phyloP scores from a whole-genome alignment of 2,329 filamentous ascomycete genomes.

The Talaromyces sp. region DNA sequence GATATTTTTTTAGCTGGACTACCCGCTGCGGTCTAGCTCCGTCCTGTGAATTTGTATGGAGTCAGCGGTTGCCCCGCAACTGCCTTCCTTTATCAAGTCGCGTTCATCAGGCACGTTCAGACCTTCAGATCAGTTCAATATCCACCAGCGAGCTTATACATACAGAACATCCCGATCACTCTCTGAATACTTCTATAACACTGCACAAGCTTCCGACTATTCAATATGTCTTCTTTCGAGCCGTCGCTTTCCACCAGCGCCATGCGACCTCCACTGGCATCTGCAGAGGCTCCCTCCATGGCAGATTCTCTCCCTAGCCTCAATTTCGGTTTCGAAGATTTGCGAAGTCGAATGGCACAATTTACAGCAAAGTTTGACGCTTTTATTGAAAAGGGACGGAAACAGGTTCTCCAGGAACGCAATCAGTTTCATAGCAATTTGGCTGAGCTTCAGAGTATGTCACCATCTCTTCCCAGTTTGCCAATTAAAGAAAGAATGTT shows the following conservation, averaged over 20 bases:
- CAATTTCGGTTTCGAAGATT: conserved; percentile 92
- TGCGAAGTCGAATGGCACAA: conserved; percentile 89
- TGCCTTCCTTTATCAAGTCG: neutral
- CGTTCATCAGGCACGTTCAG: neutral
- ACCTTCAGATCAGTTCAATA: neutral
- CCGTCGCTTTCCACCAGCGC: conserved; percentile 52
- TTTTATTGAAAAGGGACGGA: conserved; percentile 87
- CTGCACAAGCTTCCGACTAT: neutral
- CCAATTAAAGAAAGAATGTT: too few relatives aligned
- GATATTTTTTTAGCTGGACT: neutral
- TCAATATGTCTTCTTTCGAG: conserved; percentile 48
- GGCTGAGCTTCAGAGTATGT: conserved; percentile 77
- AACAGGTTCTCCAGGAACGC: conserved; percentile 83
- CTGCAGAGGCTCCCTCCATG: conserved; percentile 54
- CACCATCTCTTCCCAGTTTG: neutral
- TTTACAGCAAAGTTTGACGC: conserved; percentile 88
- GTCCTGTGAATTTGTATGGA: neutral
- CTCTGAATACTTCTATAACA: neutral
- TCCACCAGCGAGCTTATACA: neutral
- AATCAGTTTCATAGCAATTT: conserved; percentile 91
- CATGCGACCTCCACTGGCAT: conserved; percentile 48
- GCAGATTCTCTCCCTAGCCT: conserved; percentile 71
- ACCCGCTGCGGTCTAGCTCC: conserved; percentile 2
- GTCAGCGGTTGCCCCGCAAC: conserved; percentile 28
- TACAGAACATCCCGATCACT: neutral